These are phyloP conservation scores for Trametes cubensis DNA, from an alignment of 768 basidiomycete genomes.

Conservation along the genomic window DNA sequence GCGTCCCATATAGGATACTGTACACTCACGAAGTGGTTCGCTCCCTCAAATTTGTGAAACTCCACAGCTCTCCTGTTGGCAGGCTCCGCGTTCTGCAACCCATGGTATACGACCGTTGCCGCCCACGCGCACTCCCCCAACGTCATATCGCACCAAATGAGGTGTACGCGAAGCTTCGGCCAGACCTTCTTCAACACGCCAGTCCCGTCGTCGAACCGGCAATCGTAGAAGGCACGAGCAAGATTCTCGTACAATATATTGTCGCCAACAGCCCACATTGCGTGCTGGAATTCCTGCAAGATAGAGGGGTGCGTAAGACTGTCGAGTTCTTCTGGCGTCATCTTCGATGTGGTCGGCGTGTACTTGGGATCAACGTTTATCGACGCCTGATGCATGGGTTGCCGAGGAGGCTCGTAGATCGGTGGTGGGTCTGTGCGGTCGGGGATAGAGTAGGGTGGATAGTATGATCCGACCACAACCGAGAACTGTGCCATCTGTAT, in stretches of 20 bases:
- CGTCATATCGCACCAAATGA: slow-evolving; percentile 20
- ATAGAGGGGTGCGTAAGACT: slow-evolving; percentile 12
- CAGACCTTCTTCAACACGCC: slow-evolving; percentile 10
- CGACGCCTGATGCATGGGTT: neutral
- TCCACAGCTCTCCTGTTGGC: slow-evolving; percentile 1
- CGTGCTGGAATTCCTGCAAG: slow-evolving; percentile 8
- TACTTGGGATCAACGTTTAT: slow-evolving; percentile 2
- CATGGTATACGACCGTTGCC: neutral
- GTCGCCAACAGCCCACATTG: slow-evolving; percentile 2
- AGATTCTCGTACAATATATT: slow-evolving; percentile 2
- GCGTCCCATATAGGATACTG: neutral
- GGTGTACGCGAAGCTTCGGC: slow-evolving; percentile 10
- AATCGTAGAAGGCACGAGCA: slow-evolving; percentile 14
- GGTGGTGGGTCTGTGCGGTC: neutral
- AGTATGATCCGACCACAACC: slow-evolving; percentile 11
- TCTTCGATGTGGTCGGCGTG: slow-evolving; percentile 11
- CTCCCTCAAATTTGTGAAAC: slow-evolving; percentile 10
- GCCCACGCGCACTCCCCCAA: slow-evolving; percentile 11
- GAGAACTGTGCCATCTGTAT: slow-evolving; percentile 2
- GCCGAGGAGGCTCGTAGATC: slow-evolving; percentile 1
- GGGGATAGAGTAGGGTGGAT: slow-evolving; percentile 10
- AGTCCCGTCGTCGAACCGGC: slow-evolving; percentile 14
- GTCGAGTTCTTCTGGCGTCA: slow-evolving; percentile 12
- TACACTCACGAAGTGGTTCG: slow-evolving; percentile 21
- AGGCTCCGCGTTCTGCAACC: neutral